Conservation (phyloP, 352 stramenopile genomes). For the Globisporangium perplexum region DNA sequence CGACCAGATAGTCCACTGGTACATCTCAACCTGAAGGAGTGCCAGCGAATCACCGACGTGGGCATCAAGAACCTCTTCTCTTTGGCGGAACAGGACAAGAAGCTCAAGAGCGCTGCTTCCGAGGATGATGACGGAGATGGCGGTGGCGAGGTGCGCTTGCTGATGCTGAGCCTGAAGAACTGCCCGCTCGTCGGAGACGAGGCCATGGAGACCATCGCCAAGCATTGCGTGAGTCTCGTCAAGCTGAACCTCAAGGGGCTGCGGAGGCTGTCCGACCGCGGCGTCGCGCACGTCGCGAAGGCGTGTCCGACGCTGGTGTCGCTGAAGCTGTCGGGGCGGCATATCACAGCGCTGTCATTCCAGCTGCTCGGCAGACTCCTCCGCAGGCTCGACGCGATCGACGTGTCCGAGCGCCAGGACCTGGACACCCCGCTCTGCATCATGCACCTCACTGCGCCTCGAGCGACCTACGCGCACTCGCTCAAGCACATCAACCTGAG, state of each 20-base stretch:
- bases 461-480: conserved; percentile 8
- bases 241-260: conserved; percentile 54
- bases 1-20: conserved; percentile 14
- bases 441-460: conserved; percentile 17
- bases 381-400: conserved; percentile 26
- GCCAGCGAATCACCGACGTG: conserved; percentile 30
- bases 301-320: conserved; percentile 29
- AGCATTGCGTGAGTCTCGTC: conserved; percentile 24
- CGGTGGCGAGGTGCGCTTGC: conserved; percentile 5
- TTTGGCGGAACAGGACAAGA: conserved; percentile 12
- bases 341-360: conserved; percentile 43
- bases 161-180: conserved; percentile 48
- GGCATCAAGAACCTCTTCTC: conserved; percentile 50
- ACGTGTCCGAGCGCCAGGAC: conserved; percentile 41
- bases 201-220: conserved; percentile 25
- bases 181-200: conserved; percentile 43
- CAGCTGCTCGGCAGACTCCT: conserved; percentile 52
- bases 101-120: neutral
- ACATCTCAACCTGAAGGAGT: conserved; percentile 45
- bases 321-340: conserved; percentile 46
- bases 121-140: conserved; percentile 23
- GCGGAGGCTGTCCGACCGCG: conserved; percentile 48
- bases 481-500: conserved; percentile 37
- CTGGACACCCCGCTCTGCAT: conserved; percentile 44
- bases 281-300: conserved; percentile 41